Evolutionary conservation across 2,329 filamentous ascomycete genomes (phyloP), one percentile per base, ranked within the genome.

Genomic region (Dactylella cylindrospora): DNA sequence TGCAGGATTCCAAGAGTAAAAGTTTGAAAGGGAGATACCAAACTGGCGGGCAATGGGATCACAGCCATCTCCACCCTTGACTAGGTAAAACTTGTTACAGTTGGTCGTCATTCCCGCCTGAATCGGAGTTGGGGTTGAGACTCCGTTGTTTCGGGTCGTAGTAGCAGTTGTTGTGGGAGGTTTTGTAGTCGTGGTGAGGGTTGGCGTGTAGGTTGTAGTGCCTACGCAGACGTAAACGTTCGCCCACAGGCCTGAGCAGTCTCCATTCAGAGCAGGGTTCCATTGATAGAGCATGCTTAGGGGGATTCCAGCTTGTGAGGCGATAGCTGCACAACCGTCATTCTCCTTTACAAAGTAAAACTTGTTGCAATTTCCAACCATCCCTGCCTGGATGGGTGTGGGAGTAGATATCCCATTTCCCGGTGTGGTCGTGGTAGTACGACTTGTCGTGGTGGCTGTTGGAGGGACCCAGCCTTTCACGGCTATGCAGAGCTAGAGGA

Each of bases 331-430:
- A 33, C 71, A 74, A 5, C 39, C 60, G 7, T 71, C 68, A 1
- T 66, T 68, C 0, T 12, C 35, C 6, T 64, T 28, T 0, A 72
- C 55, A 1, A 61, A 38, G 41, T 71, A 61, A 40, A 72, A 73
- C 29, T 62, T 69, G 31, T 29, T 40, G 29, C 52, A 57, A 5
- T 41, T 52, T 5, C 47, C 33, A 5, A 43, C 35, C 23, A 62
- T 54, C 1, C 55, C 55, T 15, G 33, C 32, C 31, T 62, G 49
- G 9, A 49, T 55, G 0, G 55, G 49, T 13, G 65, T 65, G 0
- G 72, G 71, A 10, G 70, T 72, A 2, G 65, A 33, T 41, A 70
- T 67, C 1, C 66, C 67, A 44, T 67, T 68, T 8, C 61, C 64
- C 8, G 59, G 9, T 2, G 43, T 46, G n/a, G 43, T 46, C 8